Base-by-base conservation (phyloP, 73 alveolate genomes). In the Paramecium bursaria region DNA sequence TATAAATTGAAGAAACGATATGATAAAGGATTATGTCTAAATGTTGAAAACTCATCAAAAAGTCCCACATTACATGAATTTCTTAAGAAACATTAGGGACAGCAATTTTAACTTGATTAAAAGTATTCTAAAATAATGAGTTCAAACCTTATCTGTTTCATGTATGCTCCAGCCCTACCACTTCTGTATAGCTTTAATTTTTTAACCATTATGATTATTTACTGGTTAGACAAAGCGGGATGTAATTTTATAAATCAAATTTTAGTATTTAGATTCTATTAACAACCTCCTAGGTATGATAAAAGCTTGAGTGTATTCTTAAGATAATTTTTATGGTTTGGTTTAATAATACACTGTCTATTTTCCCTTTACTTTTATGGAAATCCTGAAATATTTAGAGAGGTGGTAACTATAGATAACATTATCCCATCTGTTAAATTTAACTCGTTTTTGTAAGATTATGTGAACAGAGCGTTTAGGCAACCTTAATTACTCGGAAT, bases 81-180 rank as follows among this genome's bases (percentile, higher is more conserved):
- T n/a, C n/a, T n/a, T n/a, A n/a, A 67, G 17, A 13, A 21, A 67
- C 44, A 67, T 67, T 15, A 21, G 3, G 82, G 82, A 19, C 42
- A 67, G 27, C 15, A 67, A 17, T 67, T 67, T 67, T 39, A 47
- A 15, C 60, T 67, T 9, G 82, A 67, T 25, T 39, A 39, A 67
- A 67, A 57, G 44, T 67, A 67, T 67, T 53, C 82, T 2, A 21
- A 67, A 35, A 21, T 39, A 30, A 21, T 67, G 46, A 67, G 39
- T 13, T 53, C 82, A 25, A 25, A 39, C 0, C 44, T 25, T 67
- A 27, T 67, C 44, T 67, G 82, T 42, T 67, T 67, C 22, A 67
- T 67, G 82, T 67, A 67, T 67, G 35, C 47, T n/a, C 60, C 82
- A 13, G 82, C 82, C 10, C 23, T 67, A 2, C 82, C 82, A 15